Conservation (phyloP, 192 early-diverging fungal genomes). For the Mortierella claussenii region DNA sequence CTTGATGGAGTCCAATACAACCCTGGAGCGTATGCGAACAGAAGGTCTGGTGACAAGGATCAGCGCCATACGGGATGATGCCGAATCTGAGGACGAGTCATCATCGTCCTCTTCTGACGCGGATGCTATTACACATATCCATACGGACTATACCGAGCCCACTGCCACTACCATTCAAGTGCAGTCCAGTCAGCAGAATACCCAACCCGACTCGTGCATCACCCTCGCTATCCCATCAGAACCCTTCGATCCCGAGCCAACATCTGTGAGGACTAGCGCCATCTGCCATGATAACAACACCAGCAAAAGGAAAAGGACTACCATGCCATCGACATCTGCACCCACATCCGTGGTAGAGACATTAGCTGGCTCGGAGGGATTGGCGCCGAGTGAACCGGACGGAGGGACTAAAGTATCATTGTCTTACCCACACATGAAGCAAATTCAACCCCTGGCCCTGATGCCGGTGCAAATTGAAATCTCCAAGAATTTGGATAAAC, state of each 20-base stretch:
- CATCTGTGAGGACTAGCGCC: not conserved
- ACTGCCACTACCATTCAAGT: not conserved
- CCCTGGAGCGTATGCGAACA: slow-evolving; percentile 12
- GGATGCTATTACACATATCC: not conserved
- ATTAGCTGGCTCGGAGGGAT: not conserved
- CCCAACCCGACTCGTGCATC: no score
- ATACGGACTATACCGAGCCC: not conserved
- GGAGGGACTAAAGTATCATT: slow-evolving; percentile 11
- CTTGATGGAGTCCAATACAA: not conserved
- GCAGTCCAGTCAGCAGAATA: not conserved
- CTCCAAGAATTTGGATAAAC: slow-evolving; percentile 38
- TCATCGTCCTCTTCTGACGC: not conserved
- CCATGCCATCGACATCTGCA: no score
- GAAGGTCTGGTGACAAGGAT: not conserved
- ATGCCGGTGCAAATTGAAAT: slow-evolving; percentile 23
- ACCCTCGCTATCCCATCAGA: not conserved
- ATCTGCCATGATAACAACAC: not conserved
- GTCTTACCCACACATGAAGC: slow-evolving; percentile 23
- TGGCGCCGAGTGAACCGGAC: not conserved
- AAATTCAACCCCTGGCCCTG: slow-evolving; percentile 20
- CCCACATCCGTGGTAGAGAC: not conserved
- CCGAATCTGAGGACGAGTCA: not conserved
- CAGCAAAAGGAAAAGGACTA: not conserved
- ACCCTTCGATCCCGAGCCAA: not conserved
- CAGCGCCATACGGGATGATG: not conserved